Evolutionary conservation across 805 yeast species (phyloP).

Genomic region (Wickerhamiella cacticola): DNA sequence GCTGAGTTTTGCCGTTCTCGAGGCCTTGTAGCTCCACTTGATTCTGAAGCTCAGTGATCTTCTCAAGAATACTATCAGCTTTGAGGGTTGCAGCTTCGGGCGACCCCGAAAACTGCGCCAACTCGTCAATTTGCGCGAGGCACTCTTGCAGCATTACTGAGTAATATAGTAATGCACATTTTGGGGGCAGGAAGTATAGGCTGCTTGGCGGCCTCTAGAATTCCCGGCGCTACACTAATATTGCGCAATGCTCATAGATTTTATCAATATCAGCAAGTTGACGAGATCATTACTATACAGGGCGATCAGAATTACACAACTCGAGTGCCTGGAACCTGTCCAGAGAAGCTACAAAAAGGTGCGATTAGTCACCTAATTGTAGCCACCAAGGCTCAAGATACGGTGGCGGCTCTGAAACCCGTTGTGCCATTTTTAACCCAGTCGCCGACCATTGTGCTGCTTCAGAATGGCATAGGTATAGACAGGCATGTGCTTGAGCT

Average conservation of each 20-base stretch:
- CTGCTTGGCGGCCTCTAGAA: conserved; percentile 24
- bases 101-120: conserved; percentile 7
- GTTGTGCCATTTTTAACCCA: conserved; percentile 38
- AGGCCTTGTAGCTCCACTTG: background rate
- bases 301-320: conserved; percentile 8
- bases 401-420: conserved; percentile 49
- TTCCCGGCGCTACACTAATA: conserved; percentile 30
- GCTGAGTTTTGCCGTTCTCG: background rate
- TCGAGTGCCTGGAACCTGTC: background rate
- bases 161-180: conserved; percentile 24
- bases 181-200: conserved; percentile 48
- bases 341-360: conserved; percentile 6
- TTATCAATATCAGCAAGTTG: conserved; percentile 30
- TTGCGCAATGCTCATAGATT: conserved; percentile 35
- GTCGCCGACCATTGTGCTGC: conserved; percentile 45
- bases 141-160: background rate
- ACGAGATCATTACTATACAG: conserved; percentile 2
- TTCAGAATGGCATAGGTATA: conserved; percentile 85
- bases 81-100: conserved; percentile 1
- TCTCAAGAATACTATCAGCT: background rate
- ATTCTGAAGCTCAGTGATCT: background rate
- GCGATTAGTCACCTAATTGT: conserved; percentile 50
- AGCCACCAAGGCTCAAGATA: conserved; percentile 71
- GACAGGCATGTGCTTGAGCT: conserved; percentile 38
- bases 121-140: conserved; percentile 2